Evolutionary conservation across 306 rosid species (phyloP).

Genomic region (Malus sylvestris): DNA sequence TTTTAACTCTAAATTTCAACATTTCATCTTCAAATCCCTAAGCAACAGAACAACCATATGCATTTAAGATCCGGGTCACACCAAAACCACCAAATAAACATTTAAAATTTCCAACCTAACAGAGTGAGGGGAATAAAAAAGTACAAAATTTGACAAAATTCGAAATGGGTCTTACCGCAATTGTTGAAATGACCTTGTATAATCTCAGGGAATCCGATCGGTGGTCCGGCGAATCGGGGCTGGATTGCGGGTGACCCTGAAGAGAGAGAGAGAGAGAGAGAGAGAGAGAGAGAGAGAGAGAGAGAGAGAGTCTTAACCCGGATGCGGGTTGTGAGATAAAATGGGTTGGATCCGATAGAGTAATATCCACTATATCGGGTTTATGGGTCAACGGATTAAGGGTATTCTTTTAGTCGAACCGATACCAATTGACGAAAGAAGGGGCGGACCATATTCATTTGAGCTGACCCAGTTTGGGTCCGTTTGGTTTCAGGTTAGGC

Average conservation of each 20-base stretch:
- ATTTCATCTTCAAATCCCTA: not conserved
- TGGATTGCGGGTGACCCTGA: conserved; percentile 25
- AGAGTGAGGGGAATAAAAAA: not conserved
- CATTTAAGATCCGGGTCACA: not conserved
- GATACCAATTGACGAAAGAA: not conserved
- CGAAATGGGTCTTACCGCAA: conserved; percentile 20
- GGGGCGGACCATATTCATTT: not conserved
- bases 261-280: not conserved
- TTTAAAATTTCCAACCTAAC: not conserved
- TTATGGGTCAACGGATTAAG: not conserved
- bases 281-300: not conserved
- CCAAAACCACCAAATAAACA: not conserved
- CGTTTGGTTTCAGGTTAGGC: not conserved
- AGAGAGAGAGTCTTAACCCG: too few species aligned
- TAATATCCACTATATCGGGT: not conserved
- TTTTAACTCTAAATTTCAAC: not conserved
- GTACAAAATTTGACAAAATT: not conserved
- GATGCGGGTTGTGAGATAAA: too few species aligned
- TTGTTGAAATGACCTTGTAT: not conserved
- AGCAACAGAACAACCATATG: not conserved
- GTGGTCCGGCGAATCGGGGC: conserved; percentile 37
- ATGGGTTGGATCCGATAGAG: conserved; percentile 32
- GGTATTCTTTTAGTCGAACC: not conserved
- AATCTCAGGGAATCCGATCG: conserved; percentile 29
- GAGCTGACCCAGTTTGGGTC: not conserved